Percentiles rank a stretch among this genome's conserved stretches.
These are phyloP conservation scores for Lomentospora prolificans DNA, from an alignment of 2,329 filamentous ascomycete species.

Conservation along the genomic window DNA sequence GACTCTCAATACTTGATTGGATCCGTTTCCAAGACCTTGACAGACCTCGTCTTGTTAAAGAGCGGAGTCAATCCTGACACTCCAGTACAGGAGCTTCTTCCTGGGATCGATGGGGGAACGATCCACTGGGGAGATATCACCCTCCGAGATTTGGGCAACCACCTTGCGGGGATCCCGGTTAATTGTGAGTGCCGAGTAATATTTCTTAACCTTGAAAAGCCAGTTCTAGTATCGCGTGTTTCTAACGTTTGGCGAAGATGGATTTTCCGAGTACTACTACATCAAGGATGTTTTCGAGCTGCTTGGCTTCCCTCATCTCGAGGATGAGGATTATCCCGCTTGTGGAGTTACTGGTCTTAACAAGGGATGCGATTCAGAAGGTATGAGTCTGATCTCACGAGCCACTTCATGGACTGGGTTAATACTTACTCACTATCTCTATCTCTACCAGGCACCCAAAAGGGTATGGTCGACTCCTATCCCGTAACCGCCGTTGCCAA, in stretches of 20 bases:
- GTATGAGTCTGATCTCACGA: slow-evolving; percentile 18
- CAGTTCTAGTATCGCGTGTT: not conserved
- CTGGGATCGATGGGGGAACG: slow-evolving; percentile 16
- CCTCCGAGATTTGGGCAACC: slow-evolving; percentile 25
- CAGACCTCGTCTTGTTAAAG: slow-evolving; percentile 25
- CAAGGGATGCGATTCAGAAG: slow-evolving; percentile 20
- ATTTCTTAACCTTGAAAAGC: not conserved
- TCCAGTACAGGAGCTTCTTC: slow-evolving; percentile 24
- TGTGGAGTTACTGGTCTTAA: slow-evolving; percentile 28
- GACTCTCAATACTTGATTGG: slow-evolving; percentile 32
- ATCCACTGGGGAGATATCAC: slow-evolving; percentile 24
- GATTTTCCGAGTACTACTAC: slow-evolving; percentile 26
- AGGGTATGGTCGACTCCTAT: slow-evolving; percentile 20
- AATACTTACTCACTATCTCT: accelerated
- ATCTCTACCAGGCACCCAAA: slow-evolving; percentile 19
- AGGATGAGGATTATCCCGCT: slow-evolving; percentile 22
- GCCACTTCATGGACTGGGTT: too few relatives aligned
- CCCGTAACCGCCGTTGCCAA: slow-evolving; percentile 16
- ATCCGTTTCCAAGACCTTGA: slow-evolving; percentile 28
- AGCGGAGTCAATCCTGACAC: slow-evolving; percentile 23
- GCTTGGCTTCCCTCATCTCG: slow-evolving; percentile 25
- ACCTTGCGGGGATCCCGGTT: slow-evolving; percentile 24
- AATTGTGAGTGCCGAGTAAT: slow-evolving; percentile 27
- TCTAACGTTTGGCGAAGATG: too few relatives aligned
- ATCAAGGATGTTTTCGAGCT: slow-evolving; percentile 23